phyloP scores from a whole-genome alignment of 1,139 yeast genomes.

The Suhomyces panamericanus region DNA sequence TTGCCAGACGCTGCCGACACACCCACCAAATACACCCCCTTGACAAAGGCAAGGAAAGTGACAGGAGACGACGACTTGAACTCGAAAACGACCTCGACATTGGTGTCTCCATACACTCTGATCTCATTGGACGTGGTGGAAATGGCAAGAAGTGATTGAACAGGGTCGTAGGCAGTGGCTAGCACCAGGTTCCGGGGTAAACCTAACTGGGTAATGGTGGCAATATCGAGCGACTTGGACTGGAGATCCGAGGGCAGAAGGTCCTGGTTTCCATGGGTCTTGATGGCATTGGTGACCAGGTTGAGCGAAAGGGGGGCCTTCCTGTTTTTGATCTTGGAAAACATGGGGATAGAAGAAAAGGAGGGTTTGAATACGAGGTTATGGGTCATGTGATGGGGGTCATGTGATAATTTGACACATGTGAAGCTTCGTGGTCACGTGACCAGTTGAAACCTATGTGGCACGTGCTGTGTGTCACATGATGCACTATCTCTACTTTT shows the following conservation, averaged over 20 bases:
- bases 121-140: slow-evolving; percentile 71
- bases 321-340: slow-evolving; percentile 44
- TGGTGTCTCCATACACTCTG: slow-evolving; percentile 80
- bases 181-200: slow-evolving; percentile 46
- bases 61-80: slow-evolving; percentile 54
- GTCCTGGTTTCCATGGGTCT: slow-evolving; percentile 43
- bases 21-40: slow-evolving; percentile 78
- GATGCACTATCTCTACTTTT: background rate
- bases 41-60: slow-evolving; percentile 61
- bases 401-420: no score
- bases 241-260: slow-evolving; percentile 42
- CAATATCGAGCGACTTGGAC: slow-evolving; percentile 37
- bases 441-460: no score
- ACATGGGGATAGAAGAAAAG: slow-evolving; percentile 33
- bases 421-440: no score
- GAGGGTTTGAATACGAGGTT: background rate
- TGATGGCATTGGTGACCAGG: slow-evolving; percentile 54
- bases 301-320: slow-evolving; percentile 51
- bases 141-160: slow-evolving; percentile 81
- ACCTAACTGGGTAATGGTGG: slow-evolving; percentile 41
- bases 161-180: slow-evolving; percentile 80
- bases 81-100: slow-evolving; percentile 72
- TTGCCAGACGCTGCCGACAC: slow-evolving; percentile 52
- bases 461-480: background rate
- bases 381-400: background rate